Evolutionary conservation across 169 alveolate genomes (phyloP).

Genomic region (Perkinsus olseni): DNA sequence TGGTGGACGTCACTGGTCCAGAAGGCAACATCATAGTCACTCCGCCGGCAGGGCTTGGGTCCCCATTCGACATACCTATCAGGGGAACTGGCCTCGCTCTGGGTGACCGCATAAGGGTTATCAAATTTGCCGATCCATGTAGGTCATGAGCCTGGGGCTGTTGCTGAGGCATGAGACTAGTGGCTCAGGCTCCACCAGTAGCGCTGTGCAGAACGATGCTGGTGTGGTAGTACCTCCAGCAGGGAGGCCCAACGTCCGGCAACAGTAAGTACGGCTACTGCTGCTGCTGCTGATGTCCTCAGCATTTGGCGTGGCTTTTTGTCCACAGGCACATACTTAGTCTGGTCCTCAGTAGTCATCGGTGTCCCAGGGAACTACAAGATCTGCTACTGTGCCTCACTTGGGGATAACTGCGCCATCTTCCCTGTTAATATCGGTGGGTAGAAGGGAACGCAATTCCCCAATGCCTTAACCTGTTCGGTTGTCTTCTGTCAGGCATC

Average conservation of each 20-base stretch:
- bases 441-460: no score
- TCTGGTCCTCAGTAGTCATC: background rate
- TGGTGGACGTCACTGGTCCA: background rate
- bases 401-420: background rate
- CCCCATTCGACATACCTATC: background rate
- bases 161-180: no score
- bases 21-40: background rate
- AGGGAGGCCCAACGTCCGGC: background rate
- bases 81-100: background rate
- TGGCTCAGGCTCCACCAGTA: background rate
- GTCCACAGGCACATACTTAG: background rate
- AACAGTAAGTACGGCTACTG: no score
- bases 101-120: background rate
- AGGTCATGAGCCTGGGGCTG: no score
- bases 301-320: no score
- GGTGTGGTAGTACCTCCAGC: background rate
- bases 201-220: background rate
- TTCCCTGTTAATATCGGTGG: background rate
- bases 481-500: background rate
- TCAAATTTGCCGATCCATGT: background rate
- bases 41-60: background rate
- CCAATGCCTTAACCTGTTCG: background rate
- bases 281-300: no score
- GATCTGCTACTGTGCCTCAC: background rate
- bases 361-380: background rate